Evolutionary conservation across 176 grass and related monocot genomes (phyloP).

Genomic region (Panicum miliaceum): DNA sequence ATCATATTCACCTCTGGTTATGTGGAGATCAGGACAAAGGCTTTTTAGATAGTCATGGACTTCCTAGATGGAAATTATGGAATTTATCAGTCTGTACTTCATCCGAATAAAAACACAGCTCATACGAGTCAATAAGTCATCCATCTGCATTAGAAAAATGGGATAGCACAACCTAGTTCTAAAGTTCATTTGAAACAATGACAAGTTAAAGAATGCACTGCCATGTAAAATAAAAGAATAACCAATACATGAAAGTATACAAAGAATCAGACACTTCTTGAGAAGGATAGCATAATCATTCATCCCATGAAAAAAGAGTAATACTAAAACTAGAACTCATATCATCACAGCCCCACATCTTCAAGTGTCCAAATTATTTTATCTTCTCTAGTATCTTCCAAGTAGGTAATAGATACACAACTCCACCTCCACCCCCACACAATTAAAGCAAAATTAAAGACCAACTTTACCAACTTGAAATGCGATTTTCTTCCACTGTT

Average conservation of each 20-base stretch:
- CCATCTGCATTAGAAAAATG: neutral
- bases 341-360: slow-evolving; percentile 19
- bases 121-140: slow-evolving; percentile 4
- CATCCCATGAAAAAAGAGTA: neutral
- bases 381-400: neutral
- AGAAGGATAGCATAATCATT: slow-evolving; percentile 21
- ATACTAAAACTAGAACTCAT: neutral
- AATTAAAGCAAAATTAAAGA: neutral
- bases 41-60: slow-evolving; percentile 97
- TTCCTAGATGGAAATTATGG: slow-evolving; percentile 56
- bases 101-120: slow-evolving; percentile 14
- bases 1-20: slow-evolving; percentile 93
- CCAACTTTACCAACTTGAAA: neutral
- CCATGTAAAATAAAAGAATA: slow-evolving; percentile 14
- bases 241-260: neutral
- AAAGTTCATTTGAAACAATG: neutral
- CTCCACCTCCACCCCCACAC: neutral
- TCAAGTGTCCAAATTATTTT: neutral
- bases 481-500: neutral
- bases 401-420: neutral
- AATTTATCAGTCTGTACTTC: slow-evolving; percentile 16
- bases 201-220: slow-evolving; percentile 22
- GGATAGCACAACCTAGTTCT: neutral
- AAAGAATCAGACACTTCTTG: neutral
- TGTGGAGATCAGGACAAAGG: slow-evolving; percentile 96